Evolutionary conservation across 768 basidiomycete genomes (phyloP), one percentile per base, ranked within the genome.

Genomic region (Serendipita sp.): DNA sequence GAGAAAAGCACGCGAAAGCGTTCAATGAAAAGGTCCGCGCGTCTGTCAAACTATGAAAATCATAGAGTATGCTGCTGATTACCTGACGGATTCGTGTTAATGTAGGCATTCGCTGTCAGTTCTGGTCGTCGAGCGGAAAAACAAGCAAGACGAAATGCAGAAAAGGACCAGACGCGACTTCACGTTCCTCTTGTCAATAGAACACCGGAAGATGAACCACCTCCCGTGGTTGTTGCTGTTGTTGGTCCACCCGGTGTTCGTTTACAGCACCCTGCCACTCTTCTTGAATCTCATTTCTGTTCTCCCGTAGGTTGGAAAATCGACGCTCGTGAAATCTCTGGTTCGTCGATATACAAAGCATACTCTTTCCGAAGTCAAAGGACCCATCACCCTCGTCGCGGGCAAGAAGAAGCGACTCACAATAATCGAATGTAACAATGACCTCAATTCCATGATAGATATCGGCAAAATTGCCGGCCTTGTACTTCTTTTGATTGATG

Each of bases 381-480:
- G 96, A 0, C 96, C 96, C 3, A 84, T 98, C 58, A 99, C 96
- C 0, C 88, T 98, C 22, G 87, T 98, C 48, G 85, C 84, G 58
- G 94, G 95, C 43, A 98, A 97, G 77, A 90, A 85, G 68, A 80
- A 90, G 56, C 77, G 96, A 14, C 76, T 98, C n/a, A 97, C 96
- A 0, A 92, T 98, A 71, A 81, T 99, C 60, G 96, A 98, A 73
- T 98, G 93, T 75, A 93, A 93, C 69, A 97, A 92, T 71, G 94
- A 98, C 75, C 79, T 98, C 67, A 93, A 93, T 72, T 91, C 92
- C 60, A 97, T 98, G 95, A 90, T 98, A 67, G 96, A 99, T 78
- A 79, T 97, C 68, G 95, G 85, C 62, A 99, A 99, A 74, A 83
- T 98, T 63, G 96, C 90, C 5, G 96, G 98, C 74, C 79, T 99